These are phyloP conservation scores for Boletus huronensis DNA, from an alignment of 768 basidiomycete genomes.

Conservation along the genomic window DNA sequence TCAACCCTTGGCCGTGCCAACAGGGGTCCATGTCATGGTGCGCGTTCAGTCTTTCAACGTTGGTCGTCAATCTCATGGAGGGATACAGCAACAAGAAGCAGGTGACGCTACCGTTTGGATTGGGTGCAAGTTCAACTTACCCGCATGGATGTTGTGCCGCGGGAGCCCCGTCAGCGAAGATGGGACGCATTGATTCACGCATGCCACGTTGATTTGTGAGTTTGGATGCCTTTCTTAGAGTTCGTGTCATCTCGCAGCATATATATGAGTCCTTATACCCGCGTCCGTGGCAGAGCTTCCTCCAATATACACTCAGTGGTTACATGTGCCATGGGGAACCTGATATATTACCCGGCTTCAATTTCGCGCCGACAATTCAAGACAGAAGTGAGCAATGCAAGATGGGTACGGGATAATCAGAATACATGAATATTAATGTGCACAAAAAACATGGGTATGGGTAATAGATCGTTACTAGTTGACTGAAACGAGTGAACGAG, in stretches of 20 bases:
- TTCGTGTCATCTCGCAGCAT: neutral
- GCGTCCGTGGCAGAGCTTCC: neutral
- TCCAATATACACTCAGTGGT: neutral
- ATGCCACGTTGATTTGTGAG: no score
- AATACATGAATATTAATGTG: neutral
- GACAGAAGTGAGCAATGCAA: neutral
- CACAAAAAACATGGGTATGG: neutral
- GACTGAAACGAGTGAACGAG: neutral
- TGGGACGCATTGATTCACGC: neutral
- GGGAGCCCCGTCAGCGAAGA: neutral
- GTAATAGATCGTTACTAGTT: constrained; percentile 5
- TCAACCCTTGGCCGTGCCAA: no score
- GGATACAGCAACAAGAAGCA: neutral
- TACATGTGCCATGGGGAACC: no score
- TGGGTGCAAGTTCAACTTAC: neutral
- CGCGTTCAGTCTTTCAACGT: neutral
- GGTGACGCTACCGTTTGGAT: neutral
- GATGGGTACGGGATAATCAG: neutral
- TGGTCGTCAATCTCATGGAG: neutral
- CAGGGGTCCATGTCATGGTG: neutral
- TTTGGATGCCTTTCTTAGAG: no score
- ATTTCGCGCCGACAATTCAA: neutral
- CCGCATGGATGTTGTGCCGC: neutral
- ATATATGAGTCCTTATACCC: neutral
- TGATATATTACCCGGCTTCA: neutral